Evolutionary conservation across 2,329 filamentous ascomycete genomes (phyloP).

Genomic region (Colletotrichum ledebouriae): DNA sequence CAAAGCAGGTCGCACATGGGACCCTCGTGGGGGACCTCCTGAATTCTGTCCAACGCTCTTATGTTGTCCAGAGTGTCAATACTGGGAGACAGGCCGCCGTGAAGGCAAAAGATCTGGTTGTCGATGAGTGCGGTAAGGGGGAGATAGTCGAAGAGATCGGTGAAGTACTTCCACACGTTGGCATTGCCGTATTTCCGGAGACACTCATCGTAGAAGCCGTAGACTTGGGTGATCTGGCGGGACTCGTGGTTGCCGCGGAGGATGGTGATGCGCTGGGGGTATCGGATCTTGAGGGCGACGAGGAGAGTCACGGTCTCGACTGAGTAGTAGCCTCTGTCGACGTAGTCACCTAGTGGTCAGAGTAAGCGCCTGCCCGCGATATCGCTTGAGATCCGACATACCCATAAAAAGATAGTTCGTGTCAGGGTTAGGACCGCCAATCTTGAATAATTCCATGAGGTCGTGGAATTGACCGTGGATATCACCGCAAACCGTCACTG

Average conservation of each 20-base stretch:
- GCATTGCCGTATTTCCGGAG: slow-evolving; percentile 99
- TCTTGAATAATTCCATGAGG: slow-evolving; percentile 99
- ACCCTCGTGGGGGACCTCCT: slow-evolving; percentile 98
- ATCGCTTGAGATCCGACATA: slow-evolving; percentile 57
- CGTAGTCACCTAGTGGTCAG: slow-evolving; percentile 82
- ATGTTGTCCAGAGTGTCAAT: slow-evolving; percentile 98
- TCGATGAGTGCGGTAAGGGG: slow-evolving; percentile 97
- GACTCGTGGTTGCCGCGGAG: slow-evolving; percentile 99
- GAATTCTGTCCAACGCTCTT: slow-evolving; percentile 92
- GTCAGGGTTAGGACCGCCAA: slow-evolving; percentile 96
- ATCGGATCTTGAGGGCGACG: slow-evolving; percentile 97
- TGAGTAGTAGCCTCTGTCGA: slow-evolving; percentile 98
- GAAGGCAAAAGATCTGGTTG: slow-evolving; percentile 99
- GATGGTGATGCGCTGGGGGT: slow-evolving; percentile 97
- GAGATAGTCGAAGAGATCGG: slow-evolving; percentile 98
- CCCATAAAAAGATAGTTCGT: slow-evolving; percentile 99
- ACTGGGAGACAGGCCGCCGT: slow-evolving; percentile 95
- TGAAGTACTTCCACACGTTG: slow-evolving; percentile 99
- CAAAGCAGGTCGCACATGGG: slow-evolving; percentile 98
- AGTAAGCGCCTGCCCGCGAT: slow-evolving; percentile 42
- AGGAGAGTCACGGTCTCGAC: slow-evolving; percentile 98
- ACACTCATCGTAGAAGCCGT: slow-evolving; percentile 99
- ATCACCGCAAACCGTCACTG: slow-evolving; percentile 97
- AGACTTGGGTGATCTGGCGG: slow-evolving; percentile 98
- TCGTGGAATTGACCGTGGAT: slow-evolving; percentile 99